These are phyloP conservation scores for Ligustrum vulgare DNA, from an alignment of 257 asterid species.

Conservation along the genomic window DNA sequence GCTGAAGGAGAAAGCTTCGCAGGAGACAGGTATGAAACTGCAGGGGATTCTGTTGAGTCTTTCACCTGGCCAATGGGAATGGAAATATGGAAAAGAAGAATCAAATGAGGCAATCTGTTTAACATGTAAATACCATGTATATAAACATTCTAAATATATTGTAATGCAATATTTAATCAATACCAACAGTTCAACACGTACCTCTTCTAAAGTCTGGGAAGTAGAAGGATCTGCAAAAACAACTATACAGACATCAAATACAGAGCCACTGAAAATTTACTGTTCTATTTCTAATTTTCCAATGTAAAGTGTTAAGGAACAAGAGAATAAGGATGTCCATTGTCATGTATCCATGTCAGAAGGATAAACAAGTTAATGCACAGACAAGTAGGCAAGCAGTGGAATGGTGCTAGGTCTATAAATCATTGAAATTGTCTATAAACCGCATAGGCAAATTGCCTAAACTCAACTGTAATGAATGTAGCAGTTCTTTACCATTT, in stretches of 20 bases:
- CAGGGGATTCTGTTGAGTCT: conserved; percentile 50
- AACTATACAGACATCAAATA: background rate
- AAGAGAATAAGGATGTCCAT: background rate
- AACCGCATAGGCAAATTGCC: background rate
- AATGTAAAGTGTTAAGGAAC: background rate
- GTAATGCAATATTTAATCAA: background rate
- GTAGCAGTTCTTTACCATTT: conserved; percentile 5
- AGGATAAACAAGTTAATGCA: background rate
- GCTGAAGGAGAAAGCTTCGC: conserved; percentile 68
- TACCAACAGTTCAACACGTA: conserved; percentile 20
- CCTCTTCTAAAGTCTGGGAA: conserved; percentile 39
- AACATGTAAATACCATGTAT: background rate
- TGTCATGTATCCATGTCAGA: background rate
- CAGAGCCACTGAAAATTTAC: background rate
- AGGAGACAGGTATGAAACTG: conserved; percentile 61
- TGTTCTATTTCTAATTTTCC: background rate
- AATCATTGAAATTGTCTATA: background rate
- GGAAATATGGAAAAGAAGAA: background rate
- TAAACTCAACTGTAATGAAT: background rate
- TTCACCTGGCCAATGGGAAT: conserved; percentile 44
- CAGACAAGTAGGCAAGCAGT: background rate
- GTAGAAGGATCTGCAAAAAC: conserved; percentile 41
- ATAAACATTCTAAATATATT: background rate
- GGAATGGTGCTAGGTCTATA: background rate
- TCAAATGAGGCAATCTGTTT: background rate